A percentile compares a stretch with the other conserved stretches of the same genome.
Conservation (phyloP, 78 protist genomes). For the Planoprotostelium fungivorum region DNA sequence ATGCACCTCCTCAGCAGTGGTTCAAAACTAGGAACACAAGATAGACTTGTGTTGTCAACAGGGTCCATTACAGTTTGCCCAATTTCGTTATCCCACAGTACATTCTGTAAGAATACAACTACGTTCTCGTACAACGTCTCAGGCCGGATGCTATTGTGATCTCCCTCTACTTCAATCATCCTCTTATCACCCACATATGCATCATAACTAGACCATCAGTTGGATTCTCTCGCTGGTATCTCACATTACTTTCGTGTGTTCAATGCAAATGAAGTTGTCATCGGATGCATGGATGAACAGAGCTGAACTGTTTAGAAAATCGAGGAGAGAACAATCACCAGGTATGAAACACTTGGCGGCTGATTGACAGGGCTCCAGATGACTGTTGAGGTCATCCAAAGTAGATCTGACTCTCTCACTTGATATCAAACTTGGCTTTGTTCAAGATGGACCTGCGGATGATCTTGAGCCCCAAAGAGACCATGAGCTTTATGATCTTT, state of each 20-base stretch:
- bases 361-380: not conserved
- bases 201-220: slow-evolving; percentile 1
- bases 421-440: slow-evolving; percentile 62
- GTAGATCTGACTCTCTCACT: slow-evolving; percentile 1
- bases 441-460: slow-evolving; percentile 40
- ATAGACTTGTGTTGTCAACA: not conserved
- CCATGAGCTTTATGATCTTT: slow-evolving; percentile 59
- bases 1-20: not conserved
- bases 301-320: slow-evolving; percentile 51
- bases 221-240: not conserved
- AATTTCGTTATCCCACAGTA: not conserved
- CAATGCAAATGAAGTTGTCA: slow-evolving; percentile 55
- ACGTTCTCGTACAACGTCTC: slow-evolving; percentile 64
- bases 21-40: not conserved
- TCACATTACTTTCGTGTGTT: slow-evolving; percentile 48
- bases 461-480: slow-evolving; percentile 52
- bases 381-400: not conserved
- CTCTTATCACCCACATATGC: slow-evolving; percentile 71
- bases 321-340: slow-evolving; percentile 20
- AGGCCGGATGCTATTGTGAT: slow-evolving; percentile 71
- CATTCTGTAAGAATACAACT: slow-evolving; percentile 57
- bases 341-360: not conserved
- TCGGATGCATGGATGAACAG: slow-evolving; percentile 61
- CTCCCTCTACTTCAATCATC: slow-evolving; percentile 60
- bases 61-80: not conserved